These are phyloP conservation scores for Lasiosphaeria ovina DNA, from an alignment of 495 filamentous ascomycete species.

Conservation along the genomic window DNA sequence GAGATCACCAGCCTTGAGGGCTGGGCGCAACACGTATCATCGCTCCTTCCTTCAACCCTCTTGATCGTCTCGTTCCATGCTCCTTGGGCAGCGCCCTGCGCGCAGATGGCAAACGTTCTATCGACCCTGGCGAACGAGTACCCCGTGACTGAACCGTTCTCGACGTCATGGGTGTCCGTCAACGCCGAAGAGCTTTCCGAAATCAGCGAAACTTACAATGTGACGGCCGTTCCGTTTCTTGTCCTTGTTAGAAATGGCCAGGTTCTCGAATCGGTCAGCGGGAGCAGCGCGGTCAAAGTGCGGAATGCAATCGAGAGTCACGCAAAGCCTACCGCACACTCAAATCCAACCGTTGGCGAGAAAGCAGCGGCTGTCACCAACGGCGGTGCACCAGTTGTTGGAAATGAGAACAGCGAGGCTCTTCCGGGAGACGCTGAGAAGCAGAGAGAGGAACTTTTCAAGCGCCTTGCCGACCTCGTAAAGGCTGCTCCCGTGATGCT, in stretches of 20 bases:
- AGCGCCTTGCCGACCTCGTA: conserved; percentile 74
- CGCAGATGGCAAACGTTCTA: conserved; percentile 88
- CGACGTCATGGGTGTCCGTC: conserved; percentile 78
- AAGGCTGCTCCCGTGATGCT: conserved; percentile 97
- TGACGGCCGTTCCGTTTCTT: conserved; percentile 89
- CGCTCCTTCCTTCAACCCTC: conserved; percentile 64
- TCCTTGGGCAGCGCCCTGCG: conserved; percentile 94
- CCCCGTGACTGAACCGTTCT: conserved; percentile 59
- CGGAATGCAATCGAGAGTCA: conserved; percentile 80
- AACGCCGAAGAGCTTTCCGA: conserved; percentile 89
- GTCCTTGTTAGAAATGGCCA: conserved; percentile 70
- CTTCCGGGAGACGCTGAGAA: conserved; percentile 49
- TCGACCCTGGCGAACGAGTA: conserved; percentile 80
- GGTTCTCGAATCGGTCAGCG: conserved; percentile 76
- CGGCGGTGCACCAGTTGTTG: conserved; percentile 24
- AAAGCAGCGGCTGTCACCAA: conserved; percentile 30
- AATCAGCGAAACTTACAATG: conserved; percentile 83
- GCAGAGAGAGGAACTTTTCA: conserved; percentile 74
- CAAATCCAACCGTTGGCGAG: conserved; percentile 8
- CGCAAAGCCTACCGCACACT: conserved; percentile 44
- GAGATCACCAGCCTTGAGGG: conserved; percentile 67
- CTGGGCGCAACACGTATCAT: conserved; percentile 63
- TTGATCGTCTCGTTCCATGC: conserved; percentile 90
- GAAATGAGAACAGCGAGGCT: conserved; percentile 15
- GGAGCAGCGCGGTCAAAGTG: conserved; percentile 81